phyloP scores from a whole-genome alignment of 768 basidiomycete species.

The Pisolithus microcarpus region DNA sequence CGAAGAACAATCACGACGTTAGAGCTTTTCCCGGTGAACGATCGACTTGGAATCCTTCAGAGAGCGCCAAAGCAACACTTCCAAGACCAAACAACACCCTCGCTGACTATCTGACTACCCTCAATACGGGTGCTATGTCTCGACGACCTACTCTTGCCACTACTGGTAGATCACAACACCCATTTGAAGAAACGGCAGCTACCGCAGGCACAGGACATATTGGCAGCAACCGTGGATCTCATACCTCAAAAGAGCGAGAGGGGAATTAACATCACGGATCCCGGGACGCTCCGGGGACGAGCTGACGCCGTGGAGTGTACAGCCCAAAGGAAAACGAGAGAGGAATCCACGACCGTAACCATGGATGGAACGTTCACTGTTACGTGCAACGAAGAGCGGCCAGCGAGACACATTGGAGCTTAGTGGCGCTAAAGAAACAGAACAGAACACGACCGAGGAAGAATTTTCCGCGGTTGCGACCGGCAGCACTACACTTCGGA shows the following conservation, averaged over 20 bases:
- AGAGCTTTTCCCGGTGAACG: too few relatives aligned
- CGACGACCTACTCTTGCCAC: too few relatives aligned
- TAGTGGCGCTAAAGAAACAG: constrained; percentile 2
- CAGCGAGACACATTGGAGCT: neutral
- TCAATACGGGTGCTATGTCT: too few relatives aligned
- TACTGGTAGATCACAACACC: too few relatives aligned
- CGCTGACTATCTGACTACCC: too few relatives aligned
- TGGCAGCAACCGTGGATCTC: too few relatives aligned
- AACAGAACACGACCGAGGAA: neutral
- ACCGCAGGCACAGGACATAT: too few relatives aligned
- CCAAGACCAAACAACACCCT: too few relatives aligned
- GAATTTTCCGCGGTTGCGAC: neutral
- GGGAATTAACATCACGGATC: constrained; percentile 62
- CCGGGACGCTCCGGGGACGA: constrained; percentile 39
- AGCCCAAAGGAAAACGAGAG: neutral
- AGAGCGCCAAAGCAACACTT: too few relatives aligned
- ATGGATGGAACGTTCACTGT: constrained; percentile 34
- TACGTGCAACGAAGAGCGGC: constrained; percentile 22
- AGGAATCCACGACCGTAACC: constrained; percentile 8
- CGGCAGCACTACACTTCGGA: neutral
- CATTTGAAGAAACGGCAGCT: too few relatives aligned
- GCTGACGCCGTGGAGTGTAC: constrained; percentile 26
- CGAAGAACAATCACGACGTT: neutral
- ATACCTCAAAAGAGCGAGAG: constrained; percentile 32
- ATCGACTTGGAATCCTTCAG: too few relatives aligned